Evolutionary conservation across 2,329 filamentous ascomycete species (phyloP), one percentile per base, ranked within the genome.

Genomic region (Colletotrichum sp.): DNA sequence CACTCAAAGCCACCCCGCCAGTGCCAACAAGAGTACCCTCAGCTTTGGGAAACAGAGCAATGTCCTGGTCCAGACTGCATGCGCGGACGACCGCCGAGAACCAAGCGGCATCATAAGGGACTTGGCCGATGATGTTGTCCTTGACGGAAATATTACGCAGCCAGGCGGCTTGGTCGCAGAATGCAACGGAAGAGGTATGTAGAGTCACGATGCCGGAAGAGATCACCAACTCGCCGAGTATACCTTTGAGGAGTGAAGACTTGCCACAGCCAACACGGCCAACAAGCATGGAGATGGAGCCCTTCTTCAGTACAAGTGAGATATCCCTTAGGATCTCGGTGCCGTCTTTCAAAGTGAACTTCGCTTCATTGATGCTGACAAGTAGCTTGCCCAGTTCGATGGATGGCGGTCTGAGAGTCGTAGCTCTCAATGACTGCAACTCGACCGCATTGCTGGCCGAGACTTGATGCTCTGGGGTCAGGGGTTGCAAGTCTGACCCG

Each of bases 201-300:
- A 67, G 30, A 30, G 61, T 56, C 12, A 75, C 39, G 5, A 18
- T 72, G 4, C 73, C 73, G 3, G 81, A 70, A 3, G 72, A 77
- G n/a, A 86, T 73, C 0, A 69, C 70, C 1, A 83, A 76, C 71
- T 87, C 86, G 1, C 86, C 85, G 0, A 87, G 76, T 0, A 88
- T 78, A 0, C 82, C 82, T 36, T 85, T 82, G 12, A 87, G 75
- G 0, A 88, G 76, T 0, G 82, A 83, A 0, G 85, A 85, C 66
- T 88, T 89, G 28, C 87, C 87, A n/a, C 84, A 85, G 1, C 86
- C 87, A 1, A 88, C 85, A 1, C 82, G 83, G 0, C 87, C 87
- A 1, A 87, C 79, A 3, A 88, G 56, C 75, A 87, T 83, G 15
- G 81, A 86, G 0, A 86, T 66, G 0, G 77, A 80, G 6, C 79